phyloP scores from a whole-genome alignment of 768 basidiomycete species.

The Boletus tomentosulus region DNA sequence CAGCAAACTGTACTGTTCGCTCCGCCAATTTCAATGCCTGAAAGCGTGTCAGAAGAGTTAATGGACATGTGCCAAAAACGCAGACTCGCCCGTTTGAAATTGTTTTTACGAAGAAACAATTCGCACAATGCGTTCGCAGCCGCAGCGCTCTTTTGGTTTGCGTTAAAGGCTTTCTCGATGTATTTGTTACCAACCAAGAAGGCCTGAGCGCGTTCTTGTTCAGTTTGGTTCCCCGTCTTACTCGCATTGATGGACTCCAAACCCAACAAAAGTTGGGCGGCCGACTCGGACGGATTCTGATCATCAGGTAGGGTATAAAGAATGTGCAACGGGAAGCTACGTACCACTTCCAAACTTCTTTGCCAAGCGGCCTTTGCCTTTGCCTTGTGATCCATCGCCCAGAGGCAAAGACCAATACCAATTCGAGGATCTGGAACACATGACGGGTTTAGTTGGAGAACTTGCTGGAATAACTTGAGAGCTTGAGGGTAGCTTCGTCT shows the following conservation, averaged over 20 bases:
- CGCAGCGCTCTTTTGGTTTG: constrained; percentile 65
- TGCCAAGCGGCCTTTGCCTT: constrained; percentile 90
- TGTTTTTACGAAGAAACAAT: constrained; percentile 69
- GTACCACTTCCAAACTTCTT: constrained; percentile 77
- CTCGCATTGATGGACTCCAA: constrained; percentile 84
- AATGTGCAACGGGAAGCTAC: constrained; percentile 26
- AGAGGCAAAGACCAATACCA: constrained; percentile 92
- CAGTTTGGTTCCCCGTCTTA: constrained; percentile 60
- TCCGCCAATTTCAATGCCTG: constrained; percentile 92
- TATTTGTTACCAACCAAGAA: constrained; percentile 65
- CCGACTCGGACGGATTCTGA: constrained; percentile 76
- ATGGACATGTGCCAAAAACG: neutral
- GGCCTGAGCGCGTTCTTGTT: constrained; percentile 57
- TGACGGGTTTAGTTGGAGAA: constrained; percentile 69
- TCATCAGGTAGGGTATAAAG: neutral
- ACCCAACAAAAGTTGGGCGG: constrained; percentile 78
- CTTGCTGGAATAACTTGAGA: constrained; percentile 80
- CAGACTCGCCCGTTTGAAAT: constrained; percentile 50
- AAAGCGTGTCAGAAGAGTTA: neutral
- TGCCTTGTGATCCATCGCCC: constrained; percentile 79
- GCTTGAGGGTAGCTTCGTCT: constrained; percentile 74
- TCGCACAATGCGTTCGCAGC: constrained; percentile 84
- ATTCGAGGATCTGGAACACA: constrained; percentile 92
- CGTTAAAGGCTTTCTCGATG: constrained; percentile 77
- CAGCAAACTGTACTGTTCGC: constrained; percentile 89